These are phyloP conservation scores for Psophocarpus tetragonolobus DNA, from an alignment of 306 rosid genomes.

Conservation along the genomic window DNA sequence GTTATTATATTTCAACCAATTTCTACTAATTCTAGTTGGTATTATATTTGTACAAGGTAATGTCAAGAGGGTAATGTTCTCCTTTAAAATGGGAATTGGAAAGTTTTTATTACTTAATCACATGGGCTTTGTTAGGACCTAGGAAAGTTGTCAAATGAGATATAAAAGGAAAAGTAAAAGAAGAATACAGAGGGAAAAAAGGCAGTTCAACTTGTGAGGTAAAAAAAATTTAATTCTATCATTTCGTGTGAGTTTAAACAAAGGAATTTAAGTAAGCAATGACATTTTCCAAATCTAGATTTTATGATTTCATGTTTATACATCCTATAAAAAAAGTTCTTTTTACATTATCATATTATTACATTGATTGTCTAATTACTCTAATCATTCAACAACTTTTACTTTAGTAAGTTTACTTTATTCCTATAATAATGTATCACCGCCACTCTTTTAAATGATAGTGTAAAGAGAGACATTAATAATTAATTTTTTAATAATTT, in stretches of 20 bases:
- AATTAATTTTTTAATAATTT: background rate
- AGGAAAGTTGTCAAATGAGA: background rate
- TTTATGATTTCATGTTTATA: background rate
- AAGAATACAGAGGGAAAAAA: background rate
- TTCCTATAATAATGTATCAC: background rate
- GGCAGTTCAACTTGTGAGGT: background rate
- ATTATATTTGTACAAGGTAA: constrained; percentile 10
- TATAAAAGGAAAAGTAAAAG: background rate
- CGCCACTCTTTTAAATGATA: background rate
- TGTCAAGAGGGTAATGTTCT: background rate
- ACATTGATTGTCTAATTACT: too few species aligned
- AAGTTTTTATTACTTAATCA: constrained; percentile 2
- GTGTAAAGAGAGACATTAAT: background rate
- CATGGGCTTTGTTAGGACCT: background rate
- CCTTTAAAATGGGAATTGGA: background rate
- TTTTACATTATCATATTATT: background rate
- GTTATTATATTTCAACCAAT: background rate
- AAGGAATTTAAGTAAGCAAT: background rate
- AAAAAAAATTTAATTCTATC: background rate
- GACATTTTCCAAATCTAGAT: background rate
- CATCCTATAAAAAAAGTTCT: background rate
- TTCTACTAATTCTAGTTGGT: constrained; percentile 27
- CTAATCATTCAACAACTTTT: background rate
- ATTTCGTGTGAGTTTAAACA: background rate
- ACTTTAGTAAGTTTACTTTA: background rate